phyloP scores from a whole-genome alignment of 495 filamentous ascomycete species.

The Physcia stellaris region DNA sequence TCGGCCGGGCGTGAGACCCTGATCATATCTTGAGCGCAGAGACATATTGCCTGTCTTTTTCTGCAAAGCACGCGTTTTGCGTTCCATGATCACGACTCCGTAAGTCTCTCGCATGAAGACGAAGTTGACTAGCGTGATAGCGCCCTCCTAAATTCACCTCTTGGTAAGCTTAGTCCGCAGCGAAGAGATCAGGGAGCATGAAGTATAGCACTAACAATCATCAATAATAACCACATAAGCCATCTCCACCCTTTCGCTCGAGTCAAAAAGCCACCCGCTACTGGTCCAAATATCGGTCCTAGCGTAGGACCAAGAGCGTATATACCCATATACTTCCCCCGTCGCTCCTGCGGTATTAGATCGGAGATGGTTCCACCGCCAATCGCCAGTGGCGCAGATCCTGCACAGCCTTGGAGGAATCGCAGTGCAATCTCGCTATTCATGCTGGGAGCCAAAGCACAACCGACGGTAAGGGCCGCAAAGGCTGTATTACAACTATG shows the following conservation, averaged over 20 bases:
- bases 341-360: constrained; percentile 53
- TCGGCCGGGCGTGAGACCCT: background rate
- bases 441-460: constrained; percentile 52
- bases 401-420: constrained; percentile 66
- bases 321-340: constrained; percentile 58
- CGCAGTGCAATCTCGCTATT: constrained; percentile 50
- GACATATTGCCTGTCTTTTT: constrained; percentile 26
- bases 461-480: constrained; percentile 54
- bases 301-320: constrained; percentile 73
- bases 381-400: constrained; percentile 67
- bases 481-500: constrained; percentile 47
- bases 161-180: constrained; percentile 49
- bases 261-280: constrained; percentile 60
- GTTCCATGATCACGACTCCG: constrained; percentile 29
- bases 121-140: constrained; percentile 68
- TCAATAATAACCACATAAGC: constrained; percentile 32
- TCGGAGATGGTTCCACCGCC: constrained; percentile 74
- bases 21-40: constrained; percentile 16
- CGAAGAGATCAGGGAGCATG: constrained; percentile 70
- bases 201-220: constrained; percentile 79
- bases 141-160: constrained; percentile 50
- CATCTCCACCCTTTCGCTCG: background rate
- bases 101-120: constrained; percentile 38
- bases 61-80: constrained; percentile 33
- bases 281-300: constrained; percentile 37